A percentile compares a stretch with the other conserved stretches of the same genome.
Evolutionary conservation across 345 rosid species (phyloP).

Genomic region (Camelina laxa): DNA sequence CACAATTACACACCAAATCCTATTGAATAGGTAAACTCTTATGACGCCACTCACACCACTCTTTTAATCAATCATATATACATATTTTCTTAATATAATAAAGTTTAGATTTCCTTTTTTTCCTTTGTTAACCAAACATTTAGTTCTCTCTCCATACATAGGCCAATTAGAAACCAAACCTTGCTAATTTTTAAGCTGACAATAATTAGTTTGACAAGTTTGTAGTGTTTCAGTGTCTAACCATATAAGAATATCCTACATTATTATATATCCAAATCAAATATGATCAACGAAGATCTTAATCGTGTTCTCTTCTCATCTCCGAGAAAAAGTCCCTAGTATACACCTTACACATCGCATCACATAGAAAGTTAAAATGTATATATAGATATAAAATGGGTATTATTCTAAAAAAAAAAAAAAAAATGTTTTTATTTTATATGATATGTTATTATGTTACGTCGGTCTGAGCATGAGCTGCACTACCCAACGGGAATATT

Average conservation of each 20-base stretch:
- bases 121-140: constrained; percentile 14
- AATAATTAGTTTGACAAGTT: not conserved
- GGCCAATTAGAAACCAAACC: constrained; percentile 1
- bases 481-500: constrained; percentile 45
- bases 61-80: not conserved
- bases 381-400: not conserved
- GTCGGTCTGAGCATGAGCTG: constrained; percentile 39
- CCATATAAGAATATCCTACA: constrained; percentile 22
- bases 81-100: not conserved
- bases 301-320: constrained; percentile 38
- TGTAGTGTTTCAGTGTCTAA: constrained; percentile 8
- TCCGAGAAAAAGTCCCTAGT: not conserved
- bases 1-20: constrained; percentile 33
- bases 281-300: constrained; percentile 17
- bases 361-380: not conserved
- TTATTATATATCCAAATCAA: constrained; percentile 9
- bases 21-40: constrained; percentile 39
- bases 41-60: constrained; percentile 25
- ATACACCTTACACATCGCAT: constrained; percentile 8
- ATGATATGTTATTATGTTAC: constrained; percentile 15
- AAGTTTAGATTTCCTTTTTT: constrained; percentile 4
- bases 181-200: not conserved
- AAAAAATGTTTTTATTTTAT: not conserved
- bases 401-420: not conserved
- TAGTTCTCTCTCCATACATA: not conserved